Conservation (phyloP, 164 flowering plant species). For the Vitis cinerea region DNA sequence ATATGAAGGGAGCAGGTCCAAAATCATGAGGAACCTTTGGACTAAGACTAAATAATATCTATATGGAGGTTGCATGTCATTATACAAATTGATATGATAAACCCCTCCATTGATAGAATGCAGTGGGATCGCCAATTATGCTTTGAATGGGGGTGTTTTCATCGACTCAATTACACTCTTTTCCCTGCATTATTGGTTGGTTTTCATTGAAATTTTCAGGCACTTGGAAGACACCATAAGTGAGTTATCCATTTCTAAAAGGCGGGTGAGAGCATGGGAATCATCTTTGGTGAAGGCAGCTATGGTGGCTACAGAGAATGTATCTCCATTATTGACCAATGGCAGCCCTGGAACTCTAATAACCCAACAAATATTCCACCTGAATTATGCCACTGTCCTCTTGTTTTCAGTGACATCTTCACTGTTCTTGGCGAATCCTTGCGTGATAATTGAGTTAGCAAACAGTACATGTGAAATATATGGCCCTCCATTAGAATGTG, state of each 20-base stretch:
- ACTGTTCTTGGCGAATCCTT: neutral
- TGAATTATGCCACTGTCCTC: neutral
- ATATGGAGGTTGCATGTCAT: too few species aligned
- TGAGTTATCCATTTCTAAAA: neutral
- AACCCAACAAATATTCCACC: neutral
- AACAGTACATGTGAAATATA: neutral
- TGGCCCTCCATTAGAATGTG: neutral
- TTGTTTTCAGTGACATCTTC: constrained; percentile 2
- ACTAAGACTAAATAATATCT: too few species aligned
- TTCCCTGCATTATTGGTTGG: neutral
- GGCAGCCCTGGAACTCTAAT: constrained; percentile 2
- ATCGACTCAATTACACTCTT: neutral
- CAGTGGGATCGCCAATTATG: neutral
- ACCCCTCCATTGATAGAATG: neutral
- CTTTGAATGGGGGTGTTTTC: neutral
- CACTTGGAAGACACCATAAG: neutral
- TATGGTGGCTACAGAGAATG: constrained; percentile 13
- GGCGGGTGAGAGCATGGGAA: neutral
- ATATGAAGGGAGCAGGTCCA: too few species aligned
- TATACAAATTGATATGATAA: too few species aligned
- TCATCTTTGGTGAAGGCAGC: neutral
- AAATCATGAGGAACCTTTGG: too few species aligned
- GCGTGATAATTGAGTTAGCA: constrained; percentile 9
- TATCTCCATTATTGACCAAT: constrained; percentile 2
- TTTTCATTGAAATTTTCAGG: neutral